Evolutionary conservation across 371 early-diverging fungal species (phyloP).

Genomic region (Mucor lusitanicus): DNA sequence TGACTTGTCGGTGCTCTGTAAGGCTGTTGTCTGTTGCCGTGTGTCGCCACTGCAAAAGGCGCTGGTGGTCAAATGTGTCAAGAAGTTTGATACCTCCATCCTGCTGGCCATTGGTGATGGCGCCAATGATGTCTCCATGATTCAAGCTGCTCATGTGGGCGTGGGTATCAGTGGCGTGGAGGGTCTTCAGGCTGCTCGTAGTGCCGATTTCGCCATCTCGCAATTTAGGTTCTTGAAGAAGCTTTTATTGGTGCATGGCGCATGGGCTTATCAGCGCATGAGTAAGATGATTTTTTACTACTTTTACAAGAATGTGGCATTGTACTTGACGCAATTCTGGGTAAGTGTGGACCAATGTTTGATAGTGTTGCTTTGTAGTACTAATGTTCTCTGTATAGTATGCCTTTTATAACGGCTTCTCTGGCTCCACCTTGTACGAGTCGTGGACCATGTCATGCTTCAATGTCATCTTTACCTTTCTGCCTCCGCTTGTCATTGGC

Average conservation of each 20-base stretch:
- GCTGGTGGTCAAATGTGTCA: conserved; percentile 79
- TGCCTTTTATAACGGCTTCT: conserved; percentile 80
- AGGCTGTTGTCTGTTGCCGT: conserved; percentile 91
- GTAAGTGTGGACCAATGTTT: conserved; percentile 34
- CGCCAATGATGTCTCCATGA: conserved; percentile 98
- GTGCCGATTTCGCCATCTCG: conserved; percentile 85
- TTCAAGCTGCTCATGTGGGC: conserved; percentile 87
- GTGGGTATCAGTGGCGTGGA: conserved; percentile 88
- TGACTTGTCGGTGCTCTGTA: conserved; percentile 52
- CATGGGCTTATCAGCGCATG: conserved; percentile 79
- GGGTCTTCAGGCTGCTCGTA: conserved; percentile 78
- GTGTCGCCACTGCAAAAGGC: conserved; percentile 96
- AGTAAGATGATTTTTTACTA: conserved; percentile 75
- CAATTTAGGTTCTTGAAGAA: conserved; percentile 79
- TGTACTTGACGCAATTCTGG: conserved; percentile 72
- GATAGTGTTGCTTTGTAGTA: neutral
- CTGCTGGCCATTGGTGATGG: conserved; percentile 97
- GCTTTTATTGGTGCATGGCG: conserved; percentile 80
- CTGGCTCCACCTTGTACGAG: conserved; percentile 81
- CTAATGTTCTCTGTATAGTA: conserved; percentile 17
- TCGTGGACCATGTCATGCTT: conserved; percentile 66
- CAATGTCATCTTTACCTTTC: conserved; percentile 80
- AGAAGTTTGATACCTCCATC: conserved; percentile 66
- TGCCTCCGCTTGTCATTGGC: conserved; percentile 79
- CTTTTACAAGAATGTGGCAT: conserved; percentile 86